These are phyloP conservation scores for Colletotrichum eleusines DNA, from an alignment of 2,329 filamentous ascomycete species.

Conservation along the genomic window DNA sequence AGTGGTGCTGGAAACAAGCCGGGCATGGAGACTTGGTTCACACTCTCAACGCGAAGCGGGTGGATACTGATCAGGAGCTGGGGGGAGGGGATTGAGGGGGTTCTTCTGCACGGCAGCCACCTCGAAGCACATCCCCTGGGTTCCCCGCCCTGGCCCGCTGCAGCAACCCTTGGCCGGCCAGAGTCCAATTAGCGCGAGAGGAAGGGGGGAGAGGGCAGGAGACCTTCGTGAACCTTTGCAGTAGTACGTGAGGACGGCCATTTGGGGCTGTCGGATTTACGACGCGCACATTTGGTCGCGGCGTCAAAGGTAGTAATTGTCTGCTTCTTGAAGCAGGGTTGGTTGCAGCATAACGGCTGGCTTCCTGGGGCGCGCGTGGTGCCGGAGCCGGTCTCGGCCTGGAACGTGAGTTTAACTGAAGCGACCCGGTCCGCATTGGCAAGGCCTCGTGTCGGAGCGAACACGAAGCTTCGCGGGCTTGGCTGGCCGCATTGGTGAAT, in stretches of 20 bases:
- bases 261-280: not conserved
- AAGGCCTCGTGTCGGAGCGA: conserved; percentile 11
- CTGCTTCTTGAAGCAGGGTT: conserved; percentile 6
- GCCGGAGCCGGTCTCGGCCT: conserved; percentile 27
- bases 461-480: conserved; percentile 8
- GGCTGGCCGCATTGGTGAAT: not conserved
- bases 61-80: conserved; percentile 5
- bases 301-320: conserved; percentile 2
- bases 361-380: conserved; percentile 10
- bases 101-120: conserved; percentile 33
- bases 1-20: conserved; percentile 32
- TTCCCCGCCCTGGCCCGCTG: conserved; percentile 34
- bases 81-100: conserved; percentile 34
- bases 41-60: conserved; percentile 9
- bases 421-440: not conserved
- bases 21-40: conserved; percentile 2
- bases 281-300: conserved; percentile 15
- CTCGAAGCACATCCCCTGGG: conserved; percentile 10
- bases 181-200: conserved; percentile 24
- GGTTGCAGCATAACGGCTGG: not conserved
- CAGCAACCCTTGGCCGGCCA: conserved; percentile 15
- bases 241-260: not conserved
- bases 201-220: not conserved
- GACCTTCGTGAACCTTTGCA: conserved; percentile 19
- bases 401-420: conserved; percentile 5